phyloP scores from a whole-genome alignment of 352 stramenopile genomes.

The Pythium vanterpoolii region DNA sequence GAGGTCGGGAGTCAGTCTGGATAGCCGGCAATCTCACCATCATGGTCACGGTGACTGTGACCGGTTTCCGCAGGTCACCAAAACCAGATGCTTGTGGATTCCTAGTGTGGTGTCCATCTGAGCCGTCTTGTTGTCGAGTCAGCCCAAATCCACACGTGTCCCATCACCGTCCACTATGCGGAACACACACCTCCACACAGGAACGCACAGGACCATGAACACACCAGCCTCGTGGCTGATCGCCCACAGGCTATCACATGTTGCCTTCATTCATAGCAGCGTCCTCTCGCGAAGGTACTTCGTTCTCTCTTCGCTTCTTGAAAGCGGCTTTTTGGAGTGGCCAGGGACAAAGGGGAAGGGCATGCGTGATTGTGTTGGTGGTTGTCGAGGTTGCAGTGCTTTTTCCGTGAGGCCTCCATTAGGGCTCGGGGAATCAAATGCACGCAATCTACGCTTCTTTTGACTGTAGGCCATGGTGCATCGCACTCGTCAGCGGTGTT shows the following conservation, averaged over 20 bases:
- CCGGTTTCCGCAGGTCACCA: conserved; percentile 5
- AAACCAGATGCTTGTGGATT: conserved; percentile 24
- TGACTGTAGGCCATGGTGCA: too few species aligned
- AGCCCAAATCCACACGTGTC: conserved; percentile 10
- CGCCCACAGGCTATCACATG: not conserved
- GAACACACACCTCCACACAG: too few species aligned
- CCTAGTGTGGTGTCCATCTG: conserved; percentile 14
- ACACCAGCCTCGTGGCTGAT: not conserved
- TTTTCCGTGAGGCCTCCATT: conserved; percentile 15
- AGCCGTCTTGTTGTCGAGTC: conserved; percentile 15
- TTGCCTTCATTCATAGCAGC: not conserved
- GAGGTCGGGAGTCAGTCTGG: conserved; percentile 14
- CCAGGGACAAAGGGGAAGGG: conserved; percentile 4
- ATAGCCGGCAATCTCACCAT: conserved; percentile 3
- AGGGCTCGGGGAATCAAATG: conserved; percentile 21
- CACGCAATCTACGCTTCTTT: conserved; percentile 17
- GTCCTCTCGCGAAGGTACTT: not conserved
- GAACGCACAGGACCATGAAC: not conserved
- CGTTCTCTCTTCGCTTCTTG: not conserved
- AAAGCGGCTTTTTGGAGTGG: not conserved
- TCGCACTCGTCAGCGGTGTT: conserved; percentile 9
- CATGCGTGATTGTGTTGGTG: conserved; percentile 12
- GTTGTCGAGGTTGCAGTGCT: conserved; percentile 27
- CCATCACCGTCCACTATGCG: too few species aligned
- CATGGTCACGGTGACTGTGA: too few species aligned